Percentiles rank a stretch among this genome's conserved stretches.
phyloP scores from a whole-genome alignment of 73 alveolate species.

The Paramecium biaurelia region DNA sequence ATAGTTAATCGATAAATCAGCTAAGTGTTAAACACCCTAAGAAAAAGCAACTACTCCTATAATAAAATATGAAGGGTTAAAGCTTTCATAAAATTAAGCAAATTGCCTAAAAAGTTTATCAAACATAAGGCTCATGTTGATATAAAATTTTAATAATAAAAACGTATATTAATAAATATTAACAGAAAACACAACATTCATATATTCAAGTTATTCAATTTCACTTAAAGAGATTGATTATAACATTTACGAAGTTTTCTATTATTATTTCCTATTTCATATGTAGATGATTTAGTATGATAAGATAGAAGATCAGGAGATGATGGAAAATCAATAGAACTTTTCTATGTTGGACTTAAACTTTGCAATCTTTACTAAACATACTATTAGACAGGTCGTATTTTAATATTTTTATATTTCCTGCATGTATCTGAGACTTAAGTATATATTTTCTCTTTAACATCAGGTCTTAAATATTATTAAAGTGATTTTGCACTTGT shows the following conservation, averaged over 20 bases:
- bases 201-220: not conserved
- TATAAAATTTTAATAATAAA: not conserved
- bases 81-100: not conserved
- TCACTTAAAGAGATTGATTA: not conserved
- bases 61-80: not conserved
- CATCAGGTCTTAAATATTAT: not conserved
- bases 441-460: not conserved
- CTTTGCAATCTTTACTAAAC: not conserved
- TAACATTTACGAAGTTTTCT: not conserved
- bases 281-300: not conserved
- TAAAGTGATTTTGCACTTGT: not conserved
- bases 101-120: not conserved
- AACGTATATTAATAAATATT: not conserved
- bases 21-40: slow-evolving; percentile 48
- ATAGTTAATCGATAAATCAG: slow-evolving; percentile 66
- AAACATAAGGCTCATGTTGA: not conserved
- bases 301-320: not conserved
- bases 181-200: not conserved
- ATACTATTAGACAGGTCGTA: not conserved
- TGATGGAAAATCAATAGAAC: slow-evolving; percentile 32
- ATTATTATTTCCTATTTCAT: not conserved
- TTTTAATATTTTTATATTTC: not conserved
- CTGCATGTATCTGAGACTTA: not conserved
- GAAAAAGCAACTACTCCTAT: slow-evolving; percentile 18
- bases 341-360: slow-evolving; percentile 9